Conservation (phyloP, 2,329 filamentous ascomycete genomes). For the Pseudogymnoascus sp. region DNA sequence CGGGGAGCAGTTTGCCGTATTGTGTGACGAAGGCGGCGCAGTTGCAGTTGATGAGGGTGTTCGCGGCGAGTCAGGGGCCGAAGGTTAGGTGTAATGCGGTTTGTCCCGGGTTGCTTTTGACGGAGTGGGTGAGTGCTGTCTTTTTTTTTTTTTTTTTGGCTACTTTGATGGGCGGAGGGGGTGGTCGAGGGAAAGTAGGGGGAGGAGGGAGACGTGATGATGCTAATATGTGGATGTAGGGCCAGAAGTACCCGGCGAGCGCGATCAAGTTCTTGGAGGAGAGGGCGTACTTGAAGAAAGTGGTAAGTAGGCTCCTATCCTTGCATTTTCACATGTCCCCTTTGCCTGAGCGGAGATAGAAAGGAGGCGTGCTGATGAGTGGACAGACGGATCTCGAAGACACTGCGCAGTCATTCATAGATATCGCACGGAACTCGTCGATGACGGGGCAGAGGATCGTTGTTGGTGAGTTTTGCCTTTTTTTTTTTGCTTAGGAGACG, state of each 20-base stretch:
- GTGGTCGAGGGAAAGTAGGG: background rate
- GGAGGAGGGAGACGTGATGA: background rate
- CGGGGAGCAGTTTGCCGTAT: conserved; percentile 19
- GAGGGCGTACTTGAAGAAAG: conserved; percentile 47
- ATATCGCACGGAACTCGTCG: conserved; percentile 41
- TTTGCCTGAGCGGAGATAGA: background rate
- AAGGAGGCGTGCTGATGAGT: conserved; percentile 9
- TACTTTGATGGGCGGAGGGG: too few relatives aligned
- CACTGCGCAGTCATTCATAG: conserved; percentile 47
- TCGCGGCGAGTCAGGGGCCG: conserved; percentile 53
- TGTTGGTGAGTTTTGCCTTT: conserved; percentile 21
- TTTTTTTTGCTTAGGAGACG: too few relatives aligned
- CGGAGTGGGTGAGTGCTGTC: conserved; percentile 48
- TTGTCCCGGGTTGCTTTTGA: conserved; percentile 56
- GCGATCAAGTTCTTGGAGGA: conserved; percentile 41
- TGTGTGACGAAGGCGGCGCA: conserved; percentile 39
- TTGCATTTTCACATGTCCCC: too few relatives aligned
- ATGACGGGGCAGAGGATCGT: conserved; percentile 29
- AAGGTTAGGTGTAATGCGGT: conserved; percentile 60
- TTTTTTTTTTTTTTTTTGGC: background rate
- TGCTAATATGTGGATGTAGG: conserved; percentile 28
- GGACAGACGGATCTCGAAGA: conserved; percentile 42
- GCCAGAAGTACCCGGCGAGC: conserved; percentile 45
- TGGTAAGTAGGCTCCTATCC: conserved; percentile 31
- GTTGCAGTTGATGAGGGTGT: conserved; percentile 57